Conservation (phyloP, 768 basidiomycete genomes). For the Melanogaster broomeanus region DNA sequence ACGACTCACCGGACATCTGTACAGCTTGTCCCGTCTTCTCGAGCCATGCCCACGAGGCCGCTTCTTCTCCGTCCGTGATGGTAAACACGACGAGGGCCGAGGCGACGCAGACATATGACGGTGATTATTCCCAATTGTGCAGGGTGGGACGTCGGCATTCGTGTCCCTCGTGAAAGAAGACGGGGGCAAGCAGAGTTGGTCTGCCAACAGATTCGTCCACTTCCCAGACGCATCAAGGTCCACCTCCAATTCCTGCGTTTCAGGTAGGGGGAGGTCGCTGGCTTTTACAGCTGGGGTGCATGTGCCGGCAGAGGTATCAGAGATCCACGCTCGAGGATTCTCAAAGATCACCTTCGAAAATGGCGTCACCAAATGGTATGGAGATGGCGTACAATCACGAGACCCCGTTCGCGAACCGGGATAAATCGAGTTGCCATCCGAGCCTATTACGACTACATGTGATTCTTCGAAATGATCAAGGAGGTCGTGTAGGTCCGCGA, state of each 20-base stretch:
- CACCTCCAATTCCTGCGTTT: not conserved
- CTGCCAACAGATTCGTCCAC: not conserved
- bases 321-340: slow-evolving; percentile 5
- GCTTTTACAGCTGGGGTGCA: too few relatives aligned
- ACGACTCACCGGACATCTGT: slow-evolving; percentile 49
- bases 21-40: slow-evolving; percentile 42
- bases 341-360: not conserved
- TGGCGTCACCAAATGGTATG: not conserved
- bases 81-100: not conserved
- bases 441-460: slow-evolving; percentile 36
- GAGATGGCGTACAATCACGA: slow-evolving; percentile 1
- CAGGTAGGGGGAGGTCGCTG: not conserved
- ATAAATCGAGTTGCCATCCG: slow-evolving; percentile 35
- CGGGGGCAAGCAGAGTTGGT: slow-evolving; percentile 2
- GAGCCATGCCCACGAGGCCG: slow-evolving; percentile 16
- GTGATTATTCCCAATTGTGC: not conserved
- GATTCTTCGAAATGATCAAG: slow-evolving; percentile 52
- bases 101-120: too few relatives aligned
- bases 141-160: not conserved
- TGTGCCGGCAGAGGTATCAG: too few relatives aligned
- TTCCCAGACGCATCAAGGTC: not conserved
- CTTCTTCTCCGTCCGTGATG: slow-evolving; percentile 7
- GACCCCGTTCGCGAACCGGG: slow-evolving; percentile 12
- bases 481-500: slow-evolving; percentile 50
- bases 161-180: slow-evolving; percentile 5